phyloP scores from a whole-genome alignment of 2,329 filamentous ascomycete species.

The Colletotrichum siamense region DNA sequence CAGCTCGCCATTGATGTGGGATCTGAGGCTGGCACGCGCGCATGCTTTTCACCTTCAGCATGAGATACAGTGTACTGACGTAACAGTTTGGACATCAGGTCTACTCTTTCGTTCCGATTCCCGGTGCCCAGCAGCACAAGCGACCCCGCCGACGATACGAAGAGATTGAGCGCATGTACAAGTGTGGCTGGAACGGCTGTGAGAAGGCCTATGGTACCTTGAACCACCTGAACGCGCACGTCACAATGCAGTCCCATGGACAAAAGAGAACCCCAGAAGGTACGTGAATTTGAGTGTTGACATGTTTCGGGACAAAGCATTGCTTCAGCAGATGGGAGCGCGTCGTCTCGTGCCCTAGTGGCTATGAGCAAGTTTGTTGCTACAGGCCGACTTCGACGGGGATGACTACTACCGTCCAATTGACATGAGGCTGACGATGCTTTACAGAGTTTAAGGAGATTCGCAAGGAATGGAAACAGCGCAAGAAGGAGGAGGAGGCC shows the following conservation, averaged over 20 bases:
- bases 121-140: constrained; percentile 96
- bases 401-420: not conserved
- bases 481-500: constrained; percentile 98
- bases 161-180: constrained; percentile 99
- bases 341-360: not conserved
- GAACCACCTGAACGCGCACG: constrained; percentile 97
- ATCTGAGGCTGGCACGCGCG: not conserved
- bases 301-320: not conserved
- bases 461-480: constrained; percentile 97
- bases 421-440: constrained; percentile 25
- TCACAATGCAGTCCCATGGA: constrained; percentile 98
- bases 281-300: constrained; percentile 54
- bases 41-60: not conserved
- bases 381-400: not conserved
- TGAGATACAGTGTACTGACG: constrained; percentile 18
- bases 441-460: constrained; percentile 95
- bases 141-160: constrained; percentile 91
- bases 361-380: not conserved
- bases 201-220: constrained; percentile 98
- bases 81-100: constrained; percentile 62
- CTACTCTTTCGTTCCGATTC: constrained; percentile 97
- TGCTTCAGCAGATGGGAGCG: not conserved
- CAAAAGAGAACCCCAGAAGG: constrained; percentile 96
- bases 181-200: constrained; percentile 97
- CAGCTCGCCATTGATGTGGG: not conserved